Percentiles rank a stretch among this genome's conserved stretches.
These are phyloP conservation scores for Rhodotorula sp. DNA, from an alignment of 1,284 basidiomycete species.

Conservation along the genomic window DNA sequence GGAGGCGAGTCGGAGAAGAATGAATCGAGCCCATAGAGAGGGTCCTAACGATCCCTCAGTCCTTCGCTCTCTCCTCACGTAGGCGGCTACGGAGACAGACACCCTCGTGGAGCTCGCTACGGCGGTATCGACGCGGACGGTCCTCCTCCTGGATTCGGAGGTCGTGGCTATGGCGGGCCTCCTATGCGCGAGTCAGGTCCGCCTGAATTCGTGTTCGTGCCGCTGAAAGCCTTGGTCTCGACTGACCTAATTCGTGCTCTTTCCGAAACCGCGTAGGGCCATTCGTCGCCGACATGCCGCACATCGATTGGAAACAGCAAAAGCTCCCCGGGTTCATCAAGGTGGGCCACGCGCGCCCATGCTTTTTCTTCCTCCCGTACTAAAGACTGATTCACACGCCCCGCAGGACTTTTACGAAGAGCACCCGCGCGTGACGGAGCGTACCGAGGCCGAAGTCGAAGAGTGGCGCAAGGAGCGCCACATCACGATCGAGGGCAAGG, in stretches of 20 bases:
- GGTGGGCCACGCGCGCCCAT: not conserved
- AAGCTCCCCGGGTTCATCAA: slow-evolving; percentile 4
- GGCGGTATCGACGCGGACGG: not conserved
- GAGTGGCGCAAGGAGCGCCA: slow-evolving; percentile 43
- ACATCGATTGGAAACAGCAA: slow-evolving; percentile 1
- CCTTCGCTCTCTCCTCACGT: too few relatives aligned
- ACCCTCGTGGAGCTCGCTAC: too few relatives aligned
- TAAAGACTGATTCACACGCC: too few relatives aligned
- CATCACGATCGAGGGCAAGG: slow-evolving; percentile 37
- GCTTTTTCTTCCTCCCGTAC: too few relatives aligned
- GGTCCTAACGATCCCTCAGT: too few relatives aligned
- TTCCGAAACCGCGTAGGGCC: not conserved
- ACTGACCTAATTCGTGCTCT: too few relatives aligned
- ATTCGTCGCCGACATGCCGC: not conserved
- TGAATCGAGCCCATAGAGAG: too few relatives aligned
- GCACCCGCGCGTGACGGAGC: slow-evolving; percentile 44
- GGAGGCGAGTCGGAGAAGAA: too few relatives aligned
- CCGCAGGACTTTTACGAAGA: slow-evolving; percentile 36
- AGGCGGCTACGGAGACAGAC: not conserved
- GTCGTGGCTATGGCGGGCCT: not conserved
- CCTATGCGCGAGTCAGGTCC: not conserved
- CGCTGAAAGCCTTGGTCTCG: not conserved
- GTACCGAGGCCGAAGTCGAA: slow-evolving; percentile 44
- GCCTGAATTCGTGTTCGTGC: not conserved
- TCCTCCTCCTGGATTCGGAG: too few relatives aligned